Conservation (phyloP, 139 green algal genomes). For the Helicosporidium sp. region DNA sequence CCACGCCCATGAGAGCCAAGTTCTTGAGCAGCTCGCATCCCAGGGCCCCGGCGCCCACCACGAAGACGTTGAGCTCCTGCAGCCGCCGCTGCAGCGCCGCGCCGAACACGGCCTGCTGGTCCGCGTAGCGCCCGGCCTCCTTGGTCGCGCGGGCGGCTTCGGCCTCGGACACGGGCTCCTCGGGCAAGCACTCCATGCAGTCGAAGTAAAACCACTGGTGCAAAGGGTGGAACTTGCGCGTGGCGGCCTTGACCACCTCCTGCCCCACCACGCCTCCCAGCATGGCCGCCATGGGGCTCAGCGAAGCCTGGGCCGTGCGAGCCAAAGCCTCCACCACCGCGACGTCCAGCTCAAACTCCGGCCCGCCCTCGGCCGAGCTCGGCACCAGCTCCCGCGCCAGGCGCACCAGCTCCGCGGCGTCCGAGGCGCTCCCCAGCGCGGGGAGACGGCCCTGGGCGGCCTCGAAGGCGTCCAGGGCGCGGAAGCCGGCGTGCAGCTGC, state of each 20-base stretch:
- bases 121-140: conserved; percentile 57
- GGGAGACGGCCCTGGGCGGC: conserved; percentile 32
- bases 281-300: conserved; percentile 86
- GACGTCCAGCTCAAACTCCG: conserved; percentile 35
- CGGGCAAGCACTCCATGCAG: conserved; percentile 48
- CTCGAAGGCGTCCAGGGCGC: conserved; percentile 71
- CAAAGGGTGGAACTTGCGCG: conserved; percentile 89
- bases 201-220: conserved; percentile 89
- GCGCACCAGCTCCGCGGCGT: conserved; percentile 47
- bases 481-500: conserved; percentile 81
- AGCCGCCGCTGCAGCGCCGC: conserved; percentile 49
- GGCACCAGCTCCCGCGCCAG: not conserved
- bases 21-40: conserved; percentile 98
- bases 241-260: conserved; percentile 90
- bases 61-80: conserved; percentile 55
- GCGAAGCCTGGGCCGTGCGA: conserved; percentile 30
- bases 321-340: conserved; percentile 34
- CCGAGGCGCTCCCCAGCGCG: conserved; percentile 28
- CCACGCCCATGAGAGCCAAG: conserved; percentile 87
- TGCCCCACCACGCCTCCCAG: conserved; percentile 91
- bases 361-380: too few relatives aligned
- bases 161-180: conserved; percentile 14
- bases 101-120: conserved; percentile 75
- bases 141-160: conserved; percentile 1
- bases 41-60: conserved; percentile 87